These are phyloP conservation scores for Mycena leptocephala DNA, from an alignment of 768 basidiomycete genomes.

Conservation along the genomic window DNA sequence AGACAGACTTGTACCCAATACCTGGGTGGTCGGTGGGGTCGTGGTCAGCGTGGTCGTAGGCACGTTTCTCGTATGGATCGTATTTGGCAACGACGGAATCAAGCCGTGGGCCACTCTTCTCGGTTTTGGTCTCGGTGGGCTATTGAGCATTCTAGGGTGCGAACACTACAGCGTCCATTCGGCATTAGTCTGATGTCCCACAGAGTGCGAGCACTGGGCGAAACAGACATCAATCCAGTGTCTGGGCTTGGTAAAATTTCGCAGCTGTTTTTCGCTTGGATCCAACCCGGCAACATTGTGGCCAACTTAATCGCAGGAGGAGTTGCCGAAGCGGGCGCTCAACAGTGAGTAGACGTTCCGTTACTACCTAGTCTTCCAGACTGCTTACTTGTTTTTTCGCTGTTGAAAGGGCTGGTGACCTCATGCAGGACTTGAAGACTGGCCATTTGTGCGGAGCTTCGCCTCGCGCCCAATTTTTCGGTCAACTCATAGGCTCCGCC, in stretches of 20 bases:
- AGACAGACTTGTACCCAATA: conserved; percentile 85
- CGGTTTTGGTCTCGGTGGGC: conserved; percentile 86
- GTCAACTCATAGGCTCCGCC: conserved; percentile 92
- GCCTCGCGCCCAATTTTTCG: conserved; percentile 94
- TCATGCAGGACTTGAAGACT: conserved; percentile 99
- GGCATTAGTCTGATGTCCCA: conserved; percentile 13
- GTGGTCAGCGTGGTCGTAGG: conserved; percentile 75
- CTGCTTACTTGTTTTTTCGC: neutral
- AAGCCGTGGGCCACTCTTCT: conserved; percentile 95
- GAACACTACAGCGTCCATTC: conserved; percentile 39
- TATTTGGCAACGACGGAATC: conserved; percentile 94
- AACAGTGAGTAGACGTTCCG: conserved; percentile 70
- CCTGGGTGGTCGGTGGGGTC: conserved; percentile 86
- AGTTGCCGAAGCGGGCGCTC: conserved; percentile 96
- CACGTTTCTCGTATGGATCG: conserved; percentile 86
- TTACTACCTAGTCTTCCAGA: neutral
- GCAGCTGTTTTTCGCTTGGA: conserved; percentile 94
- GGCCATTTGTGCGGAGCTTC: conserved; percentile 94
- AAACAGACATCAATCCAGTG: conserved; percentile 95
- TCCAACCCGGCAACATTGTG: conserved; percentile 96
- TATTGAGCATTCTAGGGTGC: conserved; percentile 92
- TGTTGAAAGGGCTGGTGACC: conserved; percentile 88
- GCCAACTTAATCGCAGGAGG: conserved; percentile 98
- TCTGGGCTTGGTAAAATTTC: conserved; percentile 96
- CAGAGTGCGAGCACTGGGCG: conserved; percentile 94